These are phyloP conservation scores for Rusavskia elegans DNA, from an alignment of 495 filamentous ascomycete genomes.

Conservation along the genomic window DNA sequence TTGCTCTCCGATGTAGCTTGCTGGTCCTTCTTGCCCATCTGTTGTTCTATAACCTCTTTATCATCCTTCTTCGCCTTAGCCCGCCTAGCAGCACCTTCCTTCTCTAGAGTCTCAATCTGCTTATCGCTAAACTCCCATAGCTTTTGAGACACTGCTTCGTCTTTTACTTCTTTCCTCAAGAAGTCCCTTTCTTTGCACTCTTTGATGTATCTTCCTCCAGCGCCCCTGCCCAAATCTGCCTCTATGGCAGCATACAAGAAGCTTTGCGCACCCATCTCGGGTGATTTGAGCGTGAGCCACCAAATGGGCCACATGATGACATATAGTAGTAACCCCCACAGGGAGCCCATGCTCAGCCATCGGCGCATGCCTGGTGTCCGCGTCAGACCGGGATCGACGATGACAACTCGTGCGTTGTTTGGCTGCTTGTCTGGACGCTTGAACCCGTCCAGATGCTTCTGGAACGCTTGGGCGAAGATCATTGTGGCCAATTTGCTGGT, in stretches of 20 bases:
- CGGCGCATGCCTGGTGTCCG: constrained; percentile 76
- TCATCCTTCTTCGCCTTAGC: constrained; percentile 56
- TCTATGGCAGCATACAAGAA: constrained; percentile 81
- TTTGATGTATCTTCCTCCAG: constrained; percentile 58
- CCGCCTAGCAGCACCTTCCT: constrained; percentile 52
- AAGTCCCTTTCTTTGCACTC: constrained; percentile 68
- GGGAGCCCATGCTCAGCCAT: constrained; percentile 67
- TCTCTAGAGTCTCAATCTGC: constrained; percentile 70
- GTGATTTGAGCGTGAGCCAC: constrained; percentile 79
- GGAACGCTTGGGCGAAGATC: constrained; percentile 72
- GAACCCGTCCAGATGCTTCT: constrained; percentile 73
- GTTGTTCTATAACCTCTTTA: constrained; percentile 24
- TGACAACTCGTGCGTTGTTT: constrained; percentile 60
- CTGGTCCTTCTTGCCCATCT: constrained; percentile 21
- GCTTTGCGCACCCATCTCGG: constrained; percentile 69
- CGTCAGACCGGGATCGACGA: constrained; percentile 72
- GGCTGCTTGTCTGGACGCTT: constrained; percentile 67
- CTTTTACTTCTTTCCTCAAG: constrained; percentile 54
- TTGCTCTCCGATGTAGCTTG: constrained; percentile 5
- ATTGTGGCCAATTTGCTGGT: constrained; percentile 82
- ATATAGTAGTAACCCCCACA: constrained; percentile 72
- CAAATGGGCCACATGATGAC: constrained; percentile 59
- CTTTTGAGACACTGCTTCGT: constrained; percentile 62
- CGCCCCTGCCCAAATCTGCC: constrained; percentile 39
- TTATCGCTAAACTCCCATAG: constrained; percentile 82